These are phyloP conservation scores for Nothopassalora personata DNA, from an alignment of 2,329 filamentous ascomycete species.

Conservation along the genomic window DNA sequence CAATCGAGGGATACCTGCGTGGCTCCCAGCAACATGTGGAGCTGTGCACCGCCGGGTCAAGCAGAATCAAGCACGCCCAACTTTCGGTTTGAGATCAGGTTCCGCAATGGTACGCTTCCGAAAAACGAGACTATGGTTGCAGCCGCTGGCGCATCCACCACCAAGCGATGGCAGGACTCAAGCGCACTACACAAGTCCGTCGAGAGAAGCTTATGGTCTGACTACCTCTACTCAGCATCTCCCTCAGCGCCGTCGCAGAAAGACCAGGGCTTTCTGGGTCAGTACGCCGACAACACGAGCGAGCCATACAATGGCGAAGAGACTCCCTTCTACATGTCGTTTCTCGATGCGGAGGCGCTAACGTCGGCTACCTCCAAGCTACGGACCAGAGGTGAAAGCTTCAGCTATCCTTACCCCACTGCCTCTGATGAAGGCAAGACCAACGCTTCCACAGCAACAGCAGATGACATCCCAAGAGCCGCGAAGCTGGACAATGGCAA, in stretches of 20 bases:
- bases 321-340: slow-evolving; percentile 81
- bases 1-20: slow-evolving; percentile 55
- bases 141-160: not conserved
- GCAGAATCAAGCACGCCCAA: slow-evolving; percentile 66
- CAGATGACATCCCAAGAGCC: slow-evolving; percentile 57
- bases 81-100: slow-evolving; percentile 70
- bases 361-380: slow-evolving; percentile 13
- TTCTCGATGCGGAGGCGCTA: slow-evolving; percentile 46
- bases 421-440: not conserved
- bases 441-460: slow-evolving; percentile 43
- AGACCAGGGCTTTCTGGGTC: slow-evolving; percentile 77
- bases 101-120: slow-evolving; percentile 48
- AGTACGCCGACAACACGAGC: slow-evolving; percentile 72
- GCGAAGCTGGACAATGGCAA: slow-evolving; percentile 62
- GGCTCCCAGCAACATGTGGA: slow-evolving; percentile 71
- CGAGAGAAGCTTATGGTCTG: slow-evolving; percentile 12
- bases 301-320: slow-evolving; percentile 73
- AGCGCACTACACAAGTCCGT: slow-evolving; percentile 5
- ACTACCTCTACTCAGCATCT: slow-evolving; percentile 40
- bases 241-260: slow-evolving; percentile 56
- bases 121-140: slow-evolving; percentile 23
- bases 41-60: slow-evolving; percentile 68
- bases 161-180: slow-evolving; percentile 8
- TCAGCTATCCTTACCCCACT: slow-evolving; percentile 25
- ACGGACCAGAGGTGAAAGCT: slow-evolving; percentile 17